phyloP scores from a whole-genome alignment of 306 rosid genomes.

The Prunus salicina region DNA sequence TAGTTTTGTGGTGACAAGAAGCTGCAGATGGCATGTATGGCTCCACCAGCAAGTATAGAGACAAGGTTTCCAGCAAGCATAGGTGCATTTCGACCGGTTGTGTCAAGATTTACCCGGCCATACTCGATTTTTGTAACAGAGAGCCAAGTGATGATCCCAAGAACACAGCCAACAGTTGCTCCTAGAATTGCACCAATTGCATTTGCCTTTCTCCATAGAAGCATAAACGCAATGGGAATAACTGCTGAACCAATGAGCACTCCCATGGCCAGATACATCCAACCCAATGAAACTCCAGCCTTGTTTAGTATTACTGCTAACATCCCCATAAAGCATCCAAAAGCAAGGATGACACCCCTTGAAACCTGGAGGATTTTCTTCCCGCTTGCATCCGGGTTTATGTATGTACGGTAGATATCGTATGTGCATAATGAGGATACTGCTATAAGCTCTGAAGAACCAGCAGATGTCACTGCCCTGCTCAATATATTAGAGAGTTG shows the following conservation, averaged over 20 bases:
- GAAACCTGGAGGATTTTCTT: slow-evolving; percentile 74
- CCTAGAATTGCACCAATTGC: slow-evolving; percentile 85
- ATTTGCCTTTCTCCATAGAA: slow-evolving; percentile 82
- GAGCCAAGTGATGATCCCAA: slow-evolving; percentile 78
- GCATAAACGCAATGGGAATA: slow-evolving; percentile 89
- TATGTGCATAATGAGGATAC: slow-evolving; percentile 86
- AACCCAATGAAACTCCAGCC: slow-evolving; percentile 82
- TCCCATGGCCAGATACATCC: slow-evolving; percentile 98
- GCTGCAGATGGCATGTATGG: slow-evolving; percentile 61
- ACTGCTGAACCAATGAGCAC: slow-evolving; percentile 91
- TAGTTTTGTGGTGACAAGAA: slow-evolving; percentile 77
- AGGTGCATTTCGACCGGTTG: slow-evolving; percentile 88
- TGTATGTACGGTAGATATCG: slow-evolving; percentile 79
- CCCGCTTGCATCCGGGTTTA: slow-evolving; percentile 80
- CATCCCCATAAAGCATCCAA: slow-evolving; percentile 85
- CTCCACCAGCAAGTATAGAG: slow-evolving; percentile 70
- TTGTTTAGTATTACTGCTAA: slow-evolving; percentile 78
- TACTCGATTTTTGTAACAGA: slow-evolving; percentile 62
- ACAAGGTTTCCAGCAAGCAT: slow-evolving; percentile 95
- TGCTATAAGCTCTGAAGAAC: slow-evolving; percentile 85
- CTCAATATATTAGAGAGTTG: slow-evolving; percentile 3
- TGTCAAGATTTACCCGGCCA: slow-evolving; percentile 63
- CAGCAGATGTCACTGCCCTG: slow-evolving; percentile 99
- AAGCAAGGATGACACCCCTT: slow-evolving; percentile 57
- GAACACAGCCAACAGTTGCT: slow-evolving; percentile 61